Base-by-base conservation (phyloP, 176 grass and related monocot genomes). In the Canna indica region DNA sequence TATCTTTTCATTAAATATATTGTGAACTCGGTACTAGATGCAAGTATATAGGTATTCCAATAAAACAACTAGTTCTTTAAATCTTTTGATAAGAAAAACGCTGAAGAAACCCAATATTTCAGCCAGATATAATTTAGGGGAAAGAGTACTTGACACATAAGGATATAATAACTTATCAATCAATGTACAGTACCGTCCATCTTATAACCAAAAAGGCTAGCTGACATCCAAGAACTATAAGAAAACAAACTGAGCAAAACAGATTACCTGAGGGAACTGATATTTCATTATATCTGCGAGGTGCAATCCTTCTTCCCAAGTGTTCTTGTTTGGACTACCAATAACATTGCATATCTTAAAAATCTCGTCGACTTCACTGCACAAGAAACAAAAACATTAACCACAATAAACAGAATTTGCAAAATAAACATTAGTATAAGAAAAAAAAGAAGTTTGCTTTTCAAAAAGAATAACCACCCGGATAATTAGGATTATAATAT, bases 361-460 rank as follows among this genome's bases (percentile, higher is more conserved):
- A 78, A 99, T 94, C 67, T 99, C 87, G 61, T 99, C 95, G 7
- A 81, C 80, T 93, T 99, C 95, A 75, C 95, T 99, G 76, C 54
- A 85, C 16, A 41, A 47, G 25, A 75, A 32, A 44, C 45, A 29
- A 27, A 33, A 25, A 60, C 45, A 68, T 20, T 64, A 14, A 63
- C 16, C 15, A 34, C 1, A 63, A 17, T 9, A 38, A 46, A 24
- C 54, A 47, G 22, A 61, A 61, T 12, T 75, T 28, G 36, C 45
- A 69, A 28, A 50, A 59, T 13, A 45, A 63, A 3, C 24, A 27
- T 13, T 44, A 18, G 35, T 7, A 45, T 14, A 25, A 54, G 22
- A 64, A 28, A 10, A 79, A 71, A 38, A 17, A 27, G 25, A 44
- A n/a, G 18, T 29, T 71, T 71, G 68, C 20, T 26, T 50, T 50